These are phyloP conservation scores for Breviolum minutum DNA, from an alignment of 73 alveolate species.

Conservation along the genomic window DNA sequence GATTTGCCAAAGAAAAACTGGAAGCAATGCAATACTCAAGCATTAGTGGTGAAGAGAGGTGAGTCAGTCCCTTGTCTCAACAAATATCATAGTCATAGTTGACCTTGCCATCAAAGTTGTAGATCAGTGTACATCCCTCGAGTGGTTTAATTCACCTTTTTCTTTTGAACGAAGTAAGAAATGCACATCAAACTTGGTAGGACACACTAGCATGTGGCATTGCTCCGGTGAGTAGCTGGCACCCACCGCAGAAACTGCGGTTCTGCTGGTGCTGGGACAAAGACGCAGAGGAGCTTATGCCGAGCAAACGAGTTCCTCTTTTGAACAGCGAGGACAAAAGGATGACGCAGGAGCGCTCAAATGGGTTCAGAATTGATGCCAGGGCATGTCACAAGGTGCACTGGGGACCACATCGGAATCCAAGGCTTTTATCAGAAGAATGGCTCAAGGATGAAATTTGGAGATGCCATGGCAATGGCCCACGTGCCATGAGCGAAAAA, in stretches of 20 bases:
- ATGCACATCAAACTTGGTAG: no score
- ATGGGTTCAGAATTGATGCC: no score
- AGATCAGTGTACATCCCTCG: neutral
- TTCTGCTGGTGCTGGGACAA: conserved; percentile 19
- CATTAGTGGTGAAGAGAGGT: neutral
- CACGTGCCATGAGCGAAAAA: neutral
- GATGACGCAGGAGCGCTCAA: neutral
- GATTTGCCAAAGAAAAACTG: neutral
- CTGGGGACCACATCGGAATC: neutral
- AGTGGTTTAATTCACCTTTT: neutral
- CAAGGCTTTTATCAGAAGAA: neutral
- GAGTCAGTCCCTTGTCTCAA: no score
- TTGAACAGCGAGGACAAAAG: conserved; percentile 15
- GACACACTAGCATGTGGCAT: neutral
- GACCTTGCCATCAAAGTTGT: neutral
- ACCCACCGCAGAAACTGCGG: conserved; percentile 65
- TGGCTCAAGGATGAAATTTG: neutral
- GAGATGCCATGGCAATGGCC: neutral
- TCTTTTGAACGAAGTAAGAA: neutral
- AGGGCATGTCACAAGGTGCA: no score
- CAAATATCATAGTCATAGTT: no score
- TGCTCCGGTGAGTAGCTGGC: neutral
- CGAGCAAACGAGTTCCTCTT: neutral
- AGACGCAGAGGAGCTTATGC: conserved; percentile 14
- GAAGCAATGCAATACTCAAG: neutral